Conservation (phyloP, 1,139 yeast species). For the Suhomyces atakaporum region DNA sequence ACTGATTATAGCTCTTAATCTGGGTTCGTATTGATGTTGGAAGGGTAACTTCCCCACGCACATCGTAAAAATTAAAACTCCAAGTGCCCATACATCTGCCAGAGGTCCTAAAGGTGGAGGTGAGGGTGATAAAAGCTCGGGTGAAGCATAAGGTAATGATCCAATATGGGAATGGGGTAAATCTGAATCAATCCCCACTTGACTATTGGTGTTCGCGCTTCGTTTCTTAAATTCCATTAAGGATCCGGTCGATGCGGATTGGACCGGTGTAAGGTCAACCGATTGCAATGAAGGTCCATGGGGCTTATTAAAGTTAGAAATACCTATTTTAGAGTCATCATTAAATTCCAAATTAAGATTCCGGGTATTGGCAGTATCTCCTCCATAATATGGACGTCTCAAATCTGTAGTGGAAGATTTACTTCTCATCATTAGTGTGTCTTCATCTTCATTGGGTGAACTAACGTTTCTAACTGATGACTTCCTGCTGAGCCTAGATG, state of each 20-base stretch:
- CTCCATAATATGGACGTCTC: conserved; percentile 39
- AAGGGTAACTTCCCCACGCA: conserved; percentile 77
- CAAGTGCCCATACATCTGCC: conserved; percentile 91
- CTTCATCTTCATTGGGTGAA: conserved; percentile 14
- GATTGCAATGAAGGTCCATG: conserved; percentile 44
- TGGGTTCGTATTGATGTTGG: conserved; percentile 78
- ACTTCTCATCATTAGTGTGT: conserved; percentile 41
- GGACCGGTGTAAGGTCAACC: conserved; percentile 34
- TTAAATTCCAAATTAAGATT: conserved; percentile 18
- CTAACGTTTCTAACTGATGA: conserved; percentile 18
- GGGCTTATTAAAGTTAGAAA: conserved; percentile 26
- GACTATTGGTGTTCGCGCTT: conserved; percentile 10
- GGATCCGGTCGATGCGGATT: conserved; percentile 16
- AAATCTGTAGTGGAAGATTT: conserved; percentile 42
- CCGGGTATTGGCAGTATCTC: conserved; percentile 31
- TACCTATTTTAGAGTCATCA: conserved; percentile 40
- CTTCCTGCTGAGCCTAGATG: conserved; percentile 31
- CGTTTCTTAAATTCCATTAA: conserved; percentile 17
- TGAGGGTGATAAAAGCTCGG: conserved; percentile 69
- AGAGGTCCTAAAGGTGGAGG: conserved; percentile 73
- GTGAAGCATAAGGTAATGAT: conserved; percentile 89
- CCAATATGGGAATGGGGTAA: conserved; percentile 76
- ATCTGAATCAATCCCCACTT: conserved; percentile 35
- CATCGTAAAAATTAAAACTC: conserved; percentile 75
- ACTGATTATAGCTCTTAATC: conserved; percentile 69